Percentiles rank a stretch among this genome's conserved stretches.
Evolutionary conservation across 768 basidiomycete genomes (phyloP).

Genomic region (Symmetrospora coprosmae): DNA sequence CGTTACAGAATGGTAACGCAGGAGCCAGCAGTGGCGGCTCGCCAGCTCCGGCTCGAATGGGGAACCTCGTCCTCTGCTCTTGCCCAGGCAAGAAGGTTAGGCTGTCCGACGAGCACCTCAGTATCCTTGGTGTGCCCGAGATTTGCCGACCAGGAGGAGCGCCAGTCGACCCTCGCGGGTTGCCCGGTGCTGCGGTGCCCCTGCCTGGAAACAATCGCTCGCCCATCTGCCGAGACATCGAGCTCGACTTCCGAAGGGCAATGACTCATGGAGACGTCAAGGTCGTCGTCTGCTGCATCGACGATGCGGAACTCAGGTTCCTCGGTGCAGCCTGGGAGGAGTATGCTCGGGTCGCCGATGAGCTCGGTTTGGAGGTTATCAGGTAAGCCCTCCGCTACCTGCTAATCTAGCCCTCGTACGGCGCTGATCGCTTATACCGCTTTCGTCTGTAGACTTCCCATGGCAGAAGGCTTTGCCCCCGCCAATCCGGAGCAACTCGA

Average conservation of each 20-base stretch:
- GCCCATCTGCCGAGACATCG: slow-evolving; percentile 67
- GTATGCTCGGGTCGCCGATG: slow-evolving; percentile 51
- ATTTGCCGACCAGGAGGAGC: neutral
- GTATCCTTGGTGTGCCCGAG: neutral
- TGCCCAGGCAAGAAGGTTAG: slow-evolving; percentile 85
- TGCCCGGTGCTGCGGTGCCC: slow-evolving; percentile 18
- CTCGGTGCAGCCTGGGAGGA: slow-evolving; percentile 76
- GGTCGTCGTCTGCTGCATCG: slow-evolving; percentile 58
- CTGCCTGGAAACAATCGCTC: slow-evolving; percentile 59
- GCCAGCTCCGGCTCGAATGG: too few relatives aligned
- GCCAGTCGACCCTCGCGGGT: neutral
- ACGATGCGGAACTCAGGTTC: slow-evolving; percentile 52
- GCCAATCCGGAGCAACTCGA: slow-evolving; percentile 49
- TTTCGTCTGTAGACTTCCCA: slow-evolving; percentile 60
- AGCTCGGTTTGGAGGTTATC: slow-evolving; percentile 61
- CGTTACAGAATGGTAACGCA: too few relatives aligned
- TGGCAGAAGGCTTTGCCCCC: slow-evolving; percentile 78
- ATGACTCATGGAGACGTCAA: slow-evolving; percentile 52
- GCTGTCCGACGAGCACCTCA: slow-evolving; percentile 30
- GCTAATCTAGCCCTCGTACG: neutral
- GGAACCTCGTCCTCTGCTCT: slow-evolving; percentile 77
- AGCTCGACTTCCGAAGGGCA: slow-evolving; percentile 62
- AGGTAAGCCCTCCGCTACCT: slow-evolving; percentile 43
- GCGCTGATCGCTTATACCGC: slow-evolving; percentile 10
- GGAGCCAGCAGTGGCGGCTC: too few relatives aligned